Evolutionary conservation across 768 basidiomycete species (phyloP), one percentile per base, ranked within the genome.

Genomic region (Lactarius akahatsu): DNA sequence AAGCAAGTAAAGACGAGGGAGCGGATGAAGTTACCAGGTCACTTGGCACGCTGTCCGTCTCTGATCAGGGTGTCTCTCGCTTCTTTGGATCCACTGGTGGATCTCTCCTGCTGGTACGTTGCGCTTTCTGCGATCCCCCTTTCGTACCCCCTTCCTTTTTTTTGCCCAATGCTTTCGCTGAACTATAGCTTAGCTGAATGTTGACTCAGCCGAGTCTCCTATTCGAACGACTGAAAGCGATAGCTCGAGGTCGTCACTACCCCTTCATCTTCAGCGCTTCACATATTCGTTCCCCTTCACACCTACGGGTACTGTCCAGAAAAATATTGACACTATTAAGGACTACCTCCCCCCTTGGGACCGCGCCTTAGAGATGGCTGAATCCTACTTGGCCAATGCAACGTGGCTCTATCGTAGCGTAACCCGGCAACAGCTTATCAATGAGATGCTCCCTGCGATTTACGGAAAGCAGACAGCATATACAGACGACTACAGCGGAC

Each of bases 341-440:
- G 66, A 62, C 18, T 70, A 71, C 52, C 76, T 87, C 1, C 86
- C 86, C 1, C 67, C 79, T 1, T 77, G 77, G 34, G 79, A 80
- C 2, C 80, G 79, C 2, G 88, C 88, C 18, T 85, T 84, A 77
- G 75, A 85, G 9, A 80, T 91, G 15, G 86, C 83, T 64, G 88
- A 91, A 75, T 85, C 87, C 3, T 92, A 88, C 70, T 72, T 89
- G 72, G 86, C 86, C 66, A 86, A 89, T 45, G 72, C 71, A 30
- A 60, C 86, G 10, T 90, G 86, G 85, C 76, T 82, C 41, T 87
- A 86, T 72, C 82, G 84, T 43, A 86, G 87, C 1, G 80, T 91
- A 66, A 80, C 78, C 67, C 82, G 88, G 9, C 86, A 88, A 65
- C 88, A 92, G 70, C 80, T 92, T 50, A 81, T 91, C 32, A 82